A percentile compares a stretch with the other conserved stretches of the same genome.
Conservation (phyloP, 805 yeast genomes). For the Suhomyces vadensis region DNA sequence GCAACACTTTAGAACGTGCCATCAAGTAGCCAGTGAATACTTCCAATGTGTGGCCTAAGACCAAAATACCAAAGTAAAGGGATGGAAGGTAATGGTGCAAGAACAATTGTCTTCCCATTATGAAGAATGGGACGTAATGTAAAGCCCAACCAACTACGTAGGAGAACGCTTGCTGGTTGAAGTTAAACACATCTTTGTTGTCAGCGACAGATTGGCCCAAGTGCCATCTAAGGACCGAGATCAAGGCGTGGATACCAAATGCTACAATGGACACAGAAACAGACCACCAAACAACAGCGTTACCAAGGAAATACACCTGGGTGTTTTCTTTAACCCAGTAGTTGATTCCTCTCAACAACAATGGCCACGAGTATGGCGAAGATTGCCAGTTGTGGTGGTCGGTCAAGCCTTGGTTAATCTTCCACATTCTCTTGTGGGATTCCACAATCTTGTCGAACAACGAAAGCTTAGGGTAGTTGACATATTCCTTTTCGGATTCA, state of each 20-base stretch:
- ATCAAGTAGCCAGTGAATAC: slow-evolving; percentile 45
- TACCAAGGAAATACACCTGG: slow-evolving; percentile 73
- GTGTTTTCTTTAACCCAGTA: slow-evolving; percentile 67
- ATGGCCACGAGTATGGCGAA: slow-evolving; percentile 72
- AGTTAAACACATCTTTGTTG: slow-evolving; percentile 59
- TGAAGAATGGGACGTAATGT: slow-evolving; percentile 73
- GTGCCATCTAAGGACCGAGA: slow-evolving; percentile 64
- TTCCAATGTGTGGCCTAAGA: slow-evolving; percentile 68
- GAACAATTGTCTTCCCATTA: slow-evolving; percentile 92
- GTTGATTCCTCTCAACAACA: slow-evolving; percentile 73
- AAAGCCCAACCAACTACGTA: slow-evolving; percentile 69
- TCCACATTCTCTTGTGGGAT: slow-evolving; percentile 75
- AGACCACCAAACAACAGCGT: slow-evolving; percentile 80
- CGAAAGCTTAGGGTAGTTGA: slow-evolving; percentile 52
- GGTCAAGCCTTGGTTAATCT: slow-evolving; percentile 66
- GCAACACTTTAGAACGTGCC: slow-evolving; percentile 40
- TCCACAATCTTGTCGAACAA: slow-evolving; percentile 65
- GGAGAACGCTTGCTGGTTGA: slow-evolving; percentile 60
- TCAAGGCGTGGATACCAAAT: slow-evolving; percentile 49
- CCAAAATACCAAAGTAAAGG: slow-evolving; percentile 80
- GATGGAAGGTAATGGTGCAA: slow-evolving; percentile 94
- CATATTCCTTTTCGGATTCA: slow-evolving; percentile 21
- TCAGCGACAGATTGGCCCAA: slow-evolving; percentile 43
- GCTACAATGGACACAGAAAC: slow-evolving; percentile 53
- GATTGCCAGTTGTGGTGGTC: slow-evolving; percentile 73